phyloP scores from a whole-genome alignment of 2,329 filamentous ascomycete genomes.

The Arthroderma sp. region DNA sequence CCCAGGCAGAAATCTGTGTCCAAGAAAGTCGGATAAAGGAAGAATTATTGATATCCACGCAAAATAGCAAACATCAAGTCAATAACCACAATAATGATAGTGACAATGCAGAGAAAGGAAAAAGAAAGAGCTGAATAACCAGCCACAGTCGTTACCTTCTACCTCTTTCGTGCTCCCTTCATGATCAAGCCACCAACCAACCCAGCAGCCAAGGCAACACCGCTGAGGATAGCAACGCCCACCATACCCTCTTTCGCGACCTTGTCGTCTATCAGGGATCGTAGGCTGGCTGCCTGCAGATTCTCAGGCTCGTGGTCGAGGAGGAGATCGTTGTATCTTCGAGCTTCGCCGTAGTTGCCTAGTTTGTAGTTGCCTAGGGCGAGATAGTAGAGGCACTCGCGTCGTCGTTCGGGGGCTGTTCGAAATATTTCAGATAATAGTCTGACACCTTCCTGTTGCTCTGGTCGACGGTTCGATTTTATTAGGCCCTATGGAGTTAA shows the following conservation, averaged over 20 bases:
- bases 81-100: background rate
- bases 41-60: background rate
- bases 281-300: constrained; percentile 76
- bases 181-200: constrained; percentile 80
- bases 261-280: constrained; percentile 84
- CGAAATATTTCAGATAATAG: constrained; percentile 95
- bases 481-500: constrained; percentile 60
- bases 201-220: constrained; percentile 84
- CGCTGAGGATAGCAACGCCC: constrained; percentile 88
- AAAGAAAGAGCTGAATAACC: constrained; percentile 5
- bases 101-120: background rate
- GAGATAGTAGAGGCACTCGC: constrained; percentile 97
- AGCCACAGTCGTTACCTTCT: constrained; percentile 10
- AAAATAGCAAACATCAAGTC: background rate
- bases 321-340: constrained; percentile 85
- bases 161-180: constrained; percentile 55
- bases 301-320: constrained; percentile 85
- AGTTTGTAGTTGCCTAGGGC: constrained; percentile 97
- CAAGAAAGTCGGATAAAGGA: background rate
- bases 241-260: constrained; percentile 88
- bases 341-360: constrained; percentile 89
- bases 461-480: constrained; percentile 69
- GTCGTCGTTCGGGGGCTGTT: constrained; percentile 75
- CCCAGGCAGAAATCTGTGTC: no score
- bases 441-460: constrained; percentile 89